Percentiles rank a stretch among this genome's conserved stretches.
phyloP scores from a whole-genome alignment of 768 basidiomycete species.

The Phlebiopsis flavidoalba region DNA sequence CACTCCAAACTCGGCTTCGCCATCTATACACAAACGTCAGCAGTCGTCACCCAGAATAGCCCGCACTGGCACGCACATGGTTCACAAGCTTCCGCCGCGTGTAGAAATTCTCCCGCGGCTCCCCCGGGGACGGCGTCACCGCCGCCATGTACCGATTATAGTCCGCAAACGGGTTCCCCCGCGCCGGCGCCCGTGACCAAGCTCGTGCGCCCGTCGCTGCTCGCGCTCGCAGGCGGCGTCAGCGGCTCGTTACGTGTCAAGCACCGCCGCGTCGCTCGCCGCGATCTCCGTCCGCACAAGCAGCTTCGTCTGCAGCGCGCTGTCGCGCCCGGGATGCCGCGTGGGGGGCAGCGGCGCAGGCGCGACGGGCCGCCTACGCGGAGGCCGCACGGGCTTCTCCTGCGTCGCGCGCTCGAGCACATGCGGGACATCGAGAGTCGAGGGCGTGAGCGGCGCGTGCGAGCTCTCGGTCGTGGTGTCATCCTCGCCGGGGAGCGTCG shows the following conservation, averaged over 20 bases:
- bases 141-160: not conserved
- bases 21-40: not conserved
- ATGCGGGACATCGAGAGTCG: not conserved
- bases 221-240: not conserved
- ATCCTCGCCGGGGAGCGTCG: slow-evolving; percentile 11
- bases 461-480: slow-evolving; percentile 9
- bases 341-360: slow-evolving; percentile 15
- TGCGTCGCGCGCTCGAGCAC: not conserved
- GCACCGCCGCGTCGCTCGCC: slow-evolving; percentile 1
- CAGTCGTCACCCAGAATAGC: not conserved
- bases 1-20: slow-evolving; percentile 1
- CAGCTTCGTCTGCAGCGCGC: slow-evolving; percentile 3
- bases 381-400: not conserved
- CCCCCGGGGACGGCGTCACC: not conserved
- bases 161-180: slow-evolving; percentile 7
- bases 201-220: too few species aligned
- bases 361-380: slow-evolving; percentile 1
- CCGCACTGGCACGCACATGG: not conserved
- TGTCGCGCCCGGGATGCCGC: slow-evolving; percentile 15
- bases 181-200: not conserved
- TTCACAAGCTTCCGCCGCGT: slow-evolving; percentile 8
- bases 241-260: not conserved
- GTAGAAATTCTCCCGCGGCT: slow-evolving; percentile 8
- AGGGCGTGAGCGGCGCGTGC: slow-evolving; percentile 1
- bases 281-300: slow-evolving; percentile 5